These are phyloP conservation scores for Trichoderma pleuroti DNA, from an alignment of 2,329 filamentous ascomycete species.

Conservation along the genomic window DNA sequence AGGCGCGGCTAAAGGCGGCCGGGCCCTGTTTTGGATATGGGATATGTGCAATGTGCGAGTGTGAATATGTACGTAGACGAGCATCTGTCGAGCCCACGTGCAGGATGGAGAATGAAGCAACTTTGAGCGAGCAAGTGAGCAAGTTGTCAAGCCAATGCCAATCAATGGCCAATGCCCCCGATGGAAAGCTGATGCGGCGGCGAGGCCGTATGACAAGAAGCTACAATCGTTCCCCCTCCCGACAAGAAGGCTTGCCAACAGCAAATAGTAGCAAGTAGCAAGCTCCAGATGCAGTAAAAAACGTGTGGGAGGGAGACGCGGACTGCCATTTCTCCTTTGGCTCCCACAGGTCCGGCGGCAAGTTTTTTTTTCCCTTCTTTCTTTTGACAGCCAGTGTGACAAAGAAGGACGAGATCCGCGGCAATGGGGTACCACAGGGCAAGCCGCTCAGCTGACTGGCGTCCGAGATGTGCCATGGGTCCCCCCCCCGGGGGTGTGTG, in stretches of 20 bases:
- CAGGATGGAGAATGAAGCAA: not conserved
- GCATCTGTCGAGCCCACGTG: not conserved
- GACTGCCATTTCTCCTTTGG: not conserved
- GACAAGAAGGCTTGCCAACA: not conserved
- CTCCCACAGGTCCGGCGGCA: not conserved
- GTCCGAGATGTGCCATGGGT: not conserved
- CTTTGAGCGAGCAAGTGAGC: not conserved
- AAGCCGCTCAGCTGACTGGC: constrained; percentile 20
- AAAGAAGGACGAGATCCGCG: constrained; percentile 1
- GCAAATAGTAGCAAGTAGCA: not conserved
- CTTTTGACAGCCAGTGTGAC: not conserved
- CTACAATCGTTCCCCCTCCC: not conserved
- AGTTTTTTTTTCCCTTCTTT: not conserved
- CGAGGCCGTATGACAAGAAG: not conserved
- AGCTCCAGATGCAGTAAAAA: not conserved
- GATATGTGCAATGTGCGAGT: not conserved
- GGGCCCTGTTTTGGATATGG: not conserved
- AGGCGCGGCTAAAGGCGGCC: constrained; percentile 4
- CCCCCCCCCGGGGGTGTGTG: not conserved
- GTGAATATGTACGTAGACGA: not conserved
- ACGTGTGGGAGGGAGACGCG: not conserved
- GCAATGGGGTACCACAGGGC: constrained; percentile 3
- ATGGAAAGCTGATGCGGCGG: not conserved
- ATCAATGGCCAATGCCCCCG: not conserved
- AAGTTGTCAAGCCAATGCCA: not conserved